Evolutionary conservation across 306 rosid species (phyloP), one percentile per base, ranked within the genome.

Genomic region (Astragalus glycyphyllos): DNA sequence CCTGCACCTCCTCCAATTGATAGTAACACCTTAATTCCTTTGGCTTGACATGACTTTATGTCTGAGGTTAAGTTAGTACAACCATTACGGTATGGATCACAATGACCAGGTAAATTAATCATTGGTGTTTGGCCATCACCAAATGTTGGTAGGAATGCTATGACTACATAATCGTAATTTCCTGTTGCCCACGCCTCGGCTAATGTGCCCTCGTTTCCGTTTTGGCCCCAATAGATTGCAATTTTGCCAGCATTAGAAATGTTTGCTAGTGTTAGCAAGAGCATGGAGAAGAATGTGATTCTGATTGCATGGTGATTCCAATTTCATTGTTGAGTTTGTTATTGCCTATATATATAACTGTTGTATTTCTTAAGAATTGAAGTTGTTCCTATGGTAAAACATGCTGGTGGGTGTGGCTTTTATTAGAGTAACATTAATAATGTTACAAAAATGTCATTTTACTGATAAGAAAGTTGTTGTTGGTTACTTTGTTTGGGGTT

Each of bases 1-100:
- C 84, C 82, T 7, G 63, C 71, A 3, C 73, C 70, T 60, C 87
- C 87, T 60, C 87, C 85, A 2, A 86, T 6, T 5, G 87, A 83
- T 0, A 86, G 61, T 62, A 83, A 62, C 3, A 85, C 87, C 34
- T 80, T 71, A 38, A 83, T 68, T 11, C 87, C 87, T 71, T 62
- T 71, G 10, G 61, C 81, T 75, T 83, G 87, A 55, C 90, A 86
- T 6, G 79, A 66, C 60, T 65, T 46, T 1, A 86, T 78, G 20
- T 61, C 85, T 5, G 67, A 34, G 59, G 78, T 65, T 2, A 74
- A 5, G 7, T 34, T 29, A 7, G 58, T 63, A 77, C 88, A 86
- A 1, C 81, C 86, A 67, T 75, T 26, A 11, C 29, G 71, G 4
- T 41, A 71, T 56, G 82, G 79, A 68, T 72, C 79, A 68, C 76